Evolutionary conservation across 2,329 filamentous ascomycete genomes (phyloP).

Genomic region (Rhinocladiella mackenziei): DNA sequence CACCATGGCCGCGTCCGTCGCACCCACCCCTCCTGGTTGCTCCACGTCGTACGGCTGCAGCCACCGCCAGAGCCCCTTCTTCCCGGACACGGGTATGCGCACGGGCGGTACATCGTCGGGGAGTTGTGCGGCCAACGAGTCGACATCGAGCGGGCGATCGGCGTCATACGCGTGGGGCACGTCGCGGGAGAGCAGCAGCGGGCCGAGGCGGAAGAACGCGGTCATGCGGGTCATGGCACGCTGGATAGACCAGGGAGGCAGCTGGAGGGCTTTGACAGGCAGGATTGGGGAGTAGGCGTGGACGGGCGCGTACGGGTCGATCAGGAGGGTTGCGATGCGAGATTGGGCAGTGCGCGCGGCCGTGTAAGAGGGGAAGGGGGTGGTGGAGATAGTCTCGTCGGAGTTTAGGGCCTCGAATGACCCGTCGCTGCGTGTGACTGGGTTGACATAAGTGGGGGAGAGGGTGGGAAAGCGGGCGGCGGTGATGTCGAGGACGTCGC

Average conservation of each 20-base stretch:
- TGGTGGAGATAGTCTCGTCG: background rate
- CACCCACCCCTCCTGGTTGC: background rate
- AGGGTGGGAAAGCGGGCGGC: too few species aligned
- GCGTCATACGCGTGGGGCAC: slow-evolving; percentile 12
- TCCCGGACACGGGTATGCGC: slow-evolving; percentile 12
- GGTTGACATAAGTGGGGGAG: too few species aligned
- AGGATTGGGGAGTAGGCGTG: slow-evolving; percentile 30
- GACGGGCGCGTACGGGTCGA: slow-evolving; percentile 32
- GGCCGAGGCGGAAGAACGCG: slow-evolving; percentile 33
- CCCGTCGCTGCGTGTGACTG: too few species aligned
- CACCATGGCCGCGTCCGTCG: background rate
- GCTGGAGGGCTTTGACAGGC: slow-evolving; percentile 25
- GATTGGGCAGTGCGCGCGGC: slow-evolving; percentile 27
- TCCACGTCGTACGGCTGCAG: slow-evolving; percentile 28
- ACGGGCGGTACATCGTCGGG: background rate
- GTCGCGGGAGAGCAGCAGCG: slow-evolving; percentile 26
- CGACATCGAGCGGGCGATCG: background rate
- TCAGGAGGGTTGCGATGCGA: slow-evolving; percentile 27
- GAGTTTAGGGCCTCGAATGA: too few species aligned
- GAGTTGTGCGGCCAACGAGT: slow-evolving; percentile 3
- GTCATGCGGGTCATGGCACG: slow-evolving; percentile 28
- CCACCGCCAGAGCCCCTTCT: slow-evolving; percentile 27
- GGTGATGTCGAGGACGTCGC: background rate
- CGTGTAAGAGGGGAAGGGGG: slow-evolving; percentile 19
- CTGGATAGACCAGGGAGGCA: slow-evolving; percentile 31